Conservation (phyloP, 2,329 filamentous ascomycete genomes). For the Nannizzia gypsea region DNA sequence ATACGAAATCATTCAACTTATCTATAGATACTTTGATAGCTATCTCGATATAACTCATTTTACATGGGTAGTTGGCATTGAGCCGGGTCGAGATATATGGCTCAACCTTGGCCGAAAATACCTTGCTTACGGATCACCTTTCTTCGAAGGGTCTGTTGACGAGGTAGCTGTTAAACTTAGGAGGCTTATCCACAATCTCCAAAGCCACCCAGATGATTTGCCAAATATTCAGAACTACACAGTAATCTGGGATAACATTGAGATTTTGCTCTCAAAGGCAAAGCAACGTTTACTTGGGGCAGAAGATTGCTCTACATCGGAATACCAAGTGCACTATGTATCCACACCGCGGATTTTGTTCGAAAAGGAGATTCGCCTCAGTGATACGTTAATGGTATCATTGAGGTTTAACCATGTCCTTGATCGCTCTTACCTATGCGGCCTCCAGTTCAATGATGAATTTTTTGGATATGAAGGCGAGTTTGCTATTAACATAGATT, state of each 20-base stretch:
- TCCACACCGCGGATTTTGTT: background rate
- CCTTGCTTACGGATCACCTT: too few species aligned
- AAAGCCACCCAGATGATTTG: background rate
- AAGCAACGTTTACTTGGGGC: background rate
- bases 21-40: too few species aligned
- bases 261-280: background rate
- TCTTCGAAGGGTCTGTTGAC: too few species aligned
- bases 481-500: background rate
- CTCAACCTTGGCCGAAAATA: too few species aligned
- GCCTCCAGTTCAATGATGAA: background rate
- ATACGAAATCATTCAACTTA: too few species aligned
- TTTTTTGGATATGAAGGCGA: background rate
- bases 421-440: background rate
- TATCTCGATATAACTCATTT: too few species aligned
- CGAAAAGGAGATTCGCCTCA: background rate
- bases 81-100: too few species aligned
- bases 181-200: background rate
- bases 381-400: background rate
- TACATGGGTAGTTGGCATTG: too few species aligned
- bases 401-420: background rate
- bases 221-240: constrained; percentile 1
- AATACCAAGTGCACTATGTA: background rate
- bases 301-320: background rate
- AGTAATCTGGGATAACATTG: background rate
- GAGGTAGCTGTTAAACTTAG: too few species aligned